Base-by-base conservation (phyloP, 306 rosid species). In the Acmispon strigosus region DNA sequence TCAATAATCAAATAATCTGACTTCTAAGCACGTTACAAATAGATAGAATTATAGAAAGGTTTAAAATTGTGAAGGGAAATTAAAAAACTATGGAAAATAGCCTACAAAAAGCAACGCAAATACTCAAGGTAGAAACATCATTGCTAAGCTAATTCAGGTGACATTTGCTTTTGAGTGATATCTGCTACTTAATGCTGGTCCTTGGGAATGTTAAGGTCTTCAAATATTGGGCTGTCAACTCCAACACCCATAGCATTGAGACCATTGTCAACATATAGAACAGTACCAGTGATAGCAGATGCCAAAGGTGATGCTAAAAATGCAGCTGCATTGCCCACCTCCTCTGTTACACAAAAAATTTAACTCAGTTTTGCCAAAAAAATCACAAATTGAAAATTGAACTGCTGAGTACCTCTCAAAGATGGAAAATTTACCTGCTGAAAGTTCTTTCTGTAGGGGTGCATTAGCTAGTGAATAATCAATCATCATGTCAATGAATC, bases 401-500 rank as follows among this genome's bases (percentile, higher is more conserved):
- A 9, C 41, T 27, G 3, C 24, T 45, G 5, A 44, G 13, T 10
- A 13, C 14, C 7, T 37, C 10, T 55, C 27, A 29, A 53, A 36
- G 56, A 53, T 14, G 56, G 72, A 67, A 61, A 62, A 17, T 27
- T 76, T 66, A 94, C 97, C 99, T 70, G 99, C 97, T 22, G 96
- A 91, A 48, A 91, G 78, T 76, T 94, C 97, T 74, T 94, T 94
- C 79, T 91, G 88, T 22, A 94, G 83, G 59, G 97, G 96, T 73
- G 98, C 96, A 73, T 94, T 94, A 72, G 79, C 97, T 44, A 58
- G 16, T 22, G 98, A 94, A 64, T 94, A 90, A 81, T 94, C 95
- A 19, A 94, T 94, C 96, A 94, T 94, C 99, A 86, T 94, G 57
- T 90, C 98, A 58, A 94, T 94, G 79, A 94, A 94, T 10, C 98